These are phyloP conservation scores for Trypanosomatidae sp. DNA, from an alignment of 208 protist species.

Conservation along the genomic window DNA sequence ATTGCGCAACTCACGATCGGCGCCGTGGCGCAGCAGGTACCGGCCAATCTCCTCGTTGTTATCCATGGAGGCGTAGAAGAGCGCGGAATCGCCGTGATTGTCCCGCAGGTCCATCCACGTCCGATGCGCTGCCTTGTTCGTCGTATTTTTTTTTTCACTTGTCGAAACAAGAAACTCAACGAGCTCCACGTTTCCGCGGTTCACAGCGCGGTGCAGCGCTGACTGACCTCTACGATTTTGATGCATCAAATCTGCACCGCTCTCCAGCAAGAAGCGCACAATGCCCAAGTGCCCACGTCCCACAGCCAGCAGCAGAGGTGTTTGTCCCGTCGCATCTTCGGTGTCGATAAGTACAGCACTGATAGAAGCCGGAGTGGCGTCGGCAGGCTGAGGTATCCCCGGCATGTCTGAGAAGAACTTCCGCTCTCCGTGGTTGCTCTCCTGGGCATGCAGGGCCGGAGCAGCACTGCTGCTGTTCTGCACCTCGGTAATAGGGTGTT, in stretches of 20 bases:
- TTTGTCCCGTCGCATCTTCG: conserved; percentile 66
- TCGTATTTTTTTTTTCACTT: conserved; percentile 48
- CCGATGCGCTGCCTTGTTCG: conserved; percentile 37
- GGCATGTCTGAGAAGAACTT: background rate
- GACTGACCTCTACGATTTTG: conserved; percentile 82
- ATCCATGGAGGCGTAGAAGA: conserved; percentile 92
- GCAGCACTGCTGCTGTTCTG: background rate
- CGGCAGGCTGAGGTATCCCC: background rate
- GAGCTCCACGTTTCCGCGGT: conserved; percentile 62
- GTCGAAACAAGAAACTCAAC: conserved; percentile 72
- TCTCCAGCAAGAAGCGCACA: conserved; percentile 64
- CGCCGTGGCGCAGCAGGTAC: conserved; percentile 80
- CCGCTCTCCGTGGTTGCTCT: background rate
- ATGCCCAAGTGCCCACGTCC: conserved; percentile 57
- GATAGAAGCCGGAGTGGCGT: conserved; percentile 4
- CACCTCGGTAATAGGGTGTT: background rate
- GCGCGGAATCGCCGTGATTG: conserved; percentile 74
- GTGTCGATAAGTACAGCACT: conserved; percentile 37
- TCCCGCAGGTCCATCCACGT: conserved; percentile 88
- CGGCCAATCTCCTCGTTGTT: conserved; percentile 90
- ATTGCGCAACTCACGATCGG: conserved; percentile 79
- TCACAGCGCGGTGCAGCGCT: conserved; percentile 78
- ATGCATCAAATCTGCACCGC: conserved; percentile 57
- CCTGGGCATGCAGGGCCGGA: background rate
- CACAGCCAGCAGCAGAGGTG: conserved; percentile 63